phyloP scores from a whole-genome alignment of 2,329 filamentous ascomycete species.

The Phialophora chinensis region DNA sequence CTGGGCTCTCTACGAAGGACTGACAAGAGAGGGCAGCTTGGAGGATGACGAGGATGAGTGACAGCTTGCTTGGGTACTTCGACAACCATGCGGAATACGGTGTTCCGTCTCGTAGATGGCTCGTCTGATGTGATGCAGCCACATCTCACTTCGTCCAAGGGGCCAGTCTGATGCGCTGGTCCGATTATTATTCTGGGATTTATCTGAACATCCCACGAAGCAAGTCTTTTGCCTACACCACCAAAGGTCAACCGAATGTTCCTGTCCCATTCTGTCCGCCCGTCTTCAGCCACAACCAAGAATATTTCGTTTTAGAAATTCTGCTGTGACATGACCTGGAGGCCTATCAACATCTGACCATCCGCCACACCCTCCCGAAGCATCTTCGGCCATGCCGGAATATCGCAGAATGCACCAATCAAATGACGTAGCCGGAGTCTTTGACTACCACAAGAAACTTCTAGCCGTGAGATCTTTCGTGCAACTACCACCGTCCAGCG shows the following conservation, averaged over 20 bases:
- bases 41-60: neutral
- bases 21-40: slow-evolving; percentile 52
- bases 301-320: neutral
- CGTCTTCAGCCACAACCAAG: neutral
- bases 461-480: neutral
- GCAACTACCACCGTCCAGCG: neutral
- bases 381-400: neutral
- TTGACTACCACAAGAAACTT: neutral
- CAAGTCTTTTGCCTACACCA: too few species aligned
- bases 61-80: neutral
- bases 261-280: too few species aligned
- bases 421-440: neutral
- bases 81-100: neutral
- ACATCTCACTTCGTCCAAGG: neutral
- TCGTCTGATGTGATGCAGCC: neutral
- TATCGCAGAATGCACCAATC: neutral
- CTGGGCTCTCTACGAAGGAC: slow-evolving; percentile 60
- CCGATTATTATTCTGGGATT: neutral
- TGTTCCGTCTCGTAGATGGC: neutral
- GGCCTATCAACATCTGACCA: neutral
- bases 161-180: neutral
- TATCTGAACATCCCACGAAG: neutral
- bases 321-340: neutral
- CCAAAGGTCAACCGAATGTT: too few species aligned
- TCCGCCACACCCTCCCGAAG: too few species aligned